Evolutionary conservation across 1,284 basidiomycete species (phyloP).

Genomic region (Melampsora medusae): DNA sequence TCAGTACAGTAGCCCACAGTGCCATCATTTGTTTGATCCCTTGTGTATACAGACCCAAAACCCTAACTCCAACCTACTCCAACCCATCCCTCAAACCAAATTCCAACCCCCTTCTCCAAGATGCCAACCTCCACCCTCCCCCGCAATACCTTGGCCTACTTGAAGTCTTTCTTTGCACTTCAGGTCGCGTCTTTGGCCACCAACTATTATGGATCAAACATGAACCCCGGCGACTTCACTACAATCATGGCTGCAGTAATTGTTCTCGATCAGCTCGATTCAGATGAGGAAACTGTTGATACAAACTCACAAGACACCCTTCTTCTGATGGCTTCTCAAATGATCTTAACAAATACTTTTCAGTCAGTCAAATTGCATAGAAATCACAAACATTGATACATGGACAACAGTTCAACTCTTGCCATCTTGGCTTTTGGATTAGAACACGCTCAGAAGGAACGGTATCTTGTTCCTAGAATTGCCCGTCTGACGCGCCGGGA

Average conservation of each 20-base stretch:
- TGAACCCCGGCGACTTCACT: too few species aligned
- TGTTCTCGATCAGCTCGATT: background rate
- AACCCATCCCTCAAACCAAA: too few species aligned
- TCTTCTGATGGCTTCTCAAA: background rate
- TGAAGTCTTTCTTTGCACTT: too few species aligned
- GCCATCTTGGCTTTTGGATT: conserved; percentile 3
- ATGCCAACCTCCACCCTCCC: too few species aligned
- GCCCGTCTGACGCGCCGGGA: background rate
- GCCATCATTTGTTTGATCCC: too few species aligned
- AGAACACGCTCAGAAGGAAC: background rate
- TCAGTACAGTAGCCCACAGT: too few species aligned
- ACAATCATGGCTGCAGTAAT: background rate
- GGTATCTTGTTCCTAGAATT: background rate
- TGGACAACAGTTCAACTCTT: background rate
- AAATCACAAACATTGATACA: background rate
- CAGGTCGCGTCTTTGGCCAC: too few species aligned
- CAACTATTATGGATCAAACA: too few species aligned
- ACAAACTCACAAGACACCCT: background rate
- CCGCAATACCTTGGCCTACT: too few species aligned
- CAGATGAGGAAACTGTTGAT: background rate
- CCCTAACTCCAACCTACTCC: too few species aligned
- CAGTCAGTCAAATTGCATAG: background rate
- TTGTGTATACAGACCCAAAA: too few species aligned
- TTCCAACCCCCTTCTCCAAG: too few species aligned
- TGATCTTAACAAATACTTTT: background rate